Evolutionary conservation across 2,329 filamentous ascomycete genomes (phyloP).

Genomic region (Fusarium concolor): DNA sequence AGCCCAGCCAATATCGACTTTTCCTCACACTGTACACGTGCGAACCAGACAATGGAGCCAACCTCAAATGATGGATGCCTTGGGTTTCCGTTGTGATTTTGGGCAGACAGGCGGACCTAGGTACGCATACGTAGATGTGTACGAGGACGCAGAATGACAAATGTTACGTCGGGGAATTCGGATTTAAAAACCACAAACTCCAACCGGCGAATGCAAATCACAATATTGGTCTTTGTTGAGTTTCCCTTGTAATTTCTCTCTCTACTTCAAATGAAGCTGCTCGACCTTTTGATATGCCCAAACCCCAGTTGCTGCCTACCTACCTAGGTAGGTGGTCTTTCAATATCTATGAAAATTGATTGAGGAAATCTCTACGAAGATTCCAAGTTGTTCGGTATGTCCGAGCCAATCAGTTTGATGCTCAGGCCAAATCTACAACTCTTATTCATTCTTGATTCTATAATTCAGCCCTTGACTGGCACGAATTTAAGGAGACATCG

Average conservation of each 20-base stretch:
- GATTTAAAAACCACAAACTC: conserved; percentile 14
- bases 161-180: conserved; percentile 11
- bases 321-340: too few species aligned
- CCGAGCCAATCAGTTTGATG: neutral
- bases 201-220: neutral
- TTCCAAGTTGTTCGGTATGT: neutral
- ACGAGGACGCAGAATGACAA: conserved; percentile 6
- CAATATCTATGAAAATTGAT: too few species aligned
- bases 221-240: neutral
- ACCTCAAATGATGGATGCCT: neutral
- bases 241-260: neutral
- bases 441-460: neutral
- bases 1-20: neutral
- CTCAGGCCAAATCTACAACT: neutral
- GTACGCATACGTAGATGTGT: neutral
- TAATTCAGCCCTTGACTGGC: conserved; percentile 42
- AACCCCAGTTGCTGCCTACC: neutral
- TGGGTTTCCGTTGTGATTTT: neutral
- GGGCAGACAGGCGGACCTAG: neutral
- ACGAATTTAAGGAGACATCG: conserved; percentile 67
- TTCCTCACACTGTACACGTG: conserved; percentile 18
- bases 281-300: neutral
- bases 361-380: too few species aligned
- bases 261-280: neutral
- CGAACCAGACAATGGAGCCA: neutral